These are phyloP conservation scores for Canariomyces notabilis DNA, from an alignment of 2,329 filamentous ascomycete genomes.

Conservation along the genomic window DNA sequence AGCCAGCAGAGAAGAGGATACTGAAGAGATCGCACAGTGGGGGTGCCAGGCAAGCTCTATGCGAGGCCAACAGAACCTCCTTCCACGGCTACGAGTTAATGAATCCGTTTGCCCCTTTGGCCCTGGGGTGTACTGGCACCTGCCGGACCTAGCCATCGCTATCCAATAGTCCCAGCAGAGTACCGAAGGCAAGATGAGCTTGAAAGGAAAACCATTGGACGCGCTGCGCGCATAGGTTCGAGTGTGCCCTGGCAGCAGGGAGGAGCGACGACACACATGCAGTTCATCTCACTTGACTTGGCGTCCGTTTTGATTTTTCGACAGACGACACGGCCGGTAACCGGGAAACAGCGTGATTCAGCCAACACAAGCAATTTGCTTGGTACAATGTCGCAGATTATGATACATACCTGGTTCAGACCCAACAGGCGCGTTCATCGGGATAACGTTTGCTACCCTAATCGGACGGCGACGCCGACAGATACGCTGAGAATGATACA, in stretches of 20 bases:
- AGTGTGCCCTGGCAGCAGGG: slow-evolving; percentile 3
- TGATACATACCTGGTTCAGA: slow-evolving; percentile 7
- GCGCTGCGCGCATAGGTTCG: slow-evolving; percentile 16
- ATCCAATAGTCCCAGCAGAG: slow-evolving; percentile 8
- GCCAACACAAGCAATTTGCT: slow-evolving; percentile 25
- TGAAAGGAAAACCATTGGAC: slow-evolving; percentile 3
- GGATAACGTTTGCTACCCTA: slow-evolving; percentile 27
- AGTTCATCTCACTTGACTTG: slow-evolving; percentile 25
- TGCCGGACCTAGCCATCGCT: neutral
- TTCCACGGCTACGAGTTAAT: slow-evolving; percentile 6
- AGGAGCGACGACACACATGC: slow-evolving; percentile 22
- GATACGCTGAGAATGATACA: slow-evolving; percentile 31
- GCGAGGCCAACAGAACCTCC: slow-evolving; percentile 21
- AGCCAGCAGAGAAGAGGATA: slow-evolving; percentile 13
- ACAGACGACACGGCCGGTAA: slow-evolving; percentile 14
- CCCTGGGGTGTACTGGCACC: slow-evolving; percentile 6
- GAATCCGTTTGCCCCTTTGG: slow-evolving; percentile 1
- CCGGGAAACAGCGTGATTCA: slow-evolving; percentile 2
- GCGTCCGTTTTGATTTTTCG: slow-evolving; percentile 17
- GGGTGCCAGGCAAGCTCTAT: slow-evolving; percentile 16
- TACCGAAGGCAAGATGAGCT: slow-evolving; percentile 9
- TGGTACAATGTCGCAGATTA: slow-evolving; percentile 9
- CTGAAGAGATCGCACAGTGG: slow-evolving; percentile 7
- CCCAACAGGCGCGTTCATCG: slow-evolving; percentile 16
- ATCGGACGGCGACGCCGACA: slow-evolving; percentile 37